Percentiles rank a stretch among this genome's conserved stretches.
These are phyloP conservation scores for Fraxinus cuspidata DNA, from an alignment of 257 asterid genomes.

Conservation along the genomic window DNA sequence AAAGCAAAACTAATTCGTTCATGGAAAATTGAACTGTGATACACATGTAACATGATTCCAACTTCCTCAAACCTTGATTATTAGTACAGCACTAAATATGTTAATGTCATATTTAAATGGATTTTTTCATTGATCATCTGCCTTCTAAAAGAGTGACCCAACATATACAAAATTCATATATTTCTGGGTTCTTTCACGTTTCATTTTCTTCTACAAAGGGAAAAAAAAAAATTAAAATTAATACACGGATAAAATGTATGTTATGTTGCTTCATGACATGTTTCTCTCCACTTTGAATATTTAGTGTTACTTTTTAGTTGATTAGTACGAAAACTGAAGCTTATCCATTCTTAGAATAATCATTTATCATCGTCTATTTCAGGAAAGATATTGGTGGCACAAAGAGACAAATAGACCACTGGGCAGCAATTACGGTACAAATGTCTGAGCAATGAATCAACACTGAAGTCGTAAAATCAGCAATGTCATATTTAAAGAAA, in stretches of 20 bases:
- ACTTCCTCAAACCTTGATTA: not conserved
- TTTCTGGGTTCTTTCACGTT: too few species aligned
- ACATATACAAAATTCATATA: not conserved
- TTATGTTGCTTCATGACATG: not conserved
- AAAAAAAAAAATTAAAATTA: not conserved
- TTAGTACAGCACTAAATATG: not conserved
- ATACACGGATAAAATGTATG: not conserved
- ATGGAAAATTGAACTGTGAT: not conserved
- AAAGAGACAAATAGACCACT: not conserved
- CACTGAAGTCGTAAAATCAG: not conserved
- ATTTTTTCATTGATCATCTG: not conserved
- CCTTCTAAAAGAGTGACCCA: not conserved
- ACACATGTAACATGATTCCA: not conserved
- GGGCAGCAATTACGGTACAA: not conserved
- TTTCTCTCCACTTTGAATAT: not conserved
- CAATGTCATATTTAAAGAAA: not conserved
- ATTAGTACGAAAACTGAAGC: not conserved
- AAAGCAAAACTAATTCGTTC: slow-evolving; percentile 12
- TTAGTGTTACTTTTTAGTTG: not conserved
- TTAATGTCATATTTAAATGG: not conserved
- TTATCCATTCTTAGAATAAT: not conserved
- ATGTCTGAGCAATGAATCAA: not conserved
- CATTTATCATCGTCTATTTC: not conserved
- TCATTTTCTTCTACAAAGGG: not conserved
- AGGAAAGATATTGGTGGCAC: not conserved